A percentile compares a stretch with the other conserved stretches of the same genome.
phyloP scores from a whole-genome alignment of 345 rosid species.

The Theobroma cacao region DNA sequence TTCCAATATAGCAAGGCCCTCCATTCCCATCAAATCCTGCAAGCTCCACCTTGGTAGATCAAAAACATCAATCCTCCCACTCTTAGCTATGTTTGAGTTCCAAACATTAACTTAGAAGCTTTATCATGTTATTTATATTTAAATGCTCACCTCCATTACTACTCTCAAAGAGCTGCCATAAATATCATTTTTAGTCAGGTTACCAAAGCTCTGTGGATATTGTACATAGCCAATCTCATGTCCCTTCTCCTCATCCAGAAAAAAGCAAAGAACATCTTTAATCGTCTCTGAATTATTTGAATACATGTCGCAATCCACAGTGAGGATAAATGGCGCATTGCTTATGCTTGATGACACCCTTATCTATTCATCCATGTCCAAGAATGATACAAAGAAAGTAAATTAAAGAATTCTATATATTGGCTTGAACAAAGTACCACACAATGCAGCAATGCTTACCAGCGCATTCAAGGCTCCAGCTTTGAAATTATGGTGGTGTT shows the following conservation, averaged over 20 bases:
- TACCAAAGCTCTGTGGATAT: neutral
- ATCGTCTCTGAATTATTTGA: neutral
- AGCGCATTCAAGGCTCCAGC: constrained; percentile 12
- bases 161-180: neutral
- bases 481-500: constrained; percentile 1
- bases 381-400: neutral
- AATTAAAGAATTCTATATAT: neutral
- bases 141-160: neutral
- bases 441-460: neutral
- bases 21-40: constrained; percentile 66
- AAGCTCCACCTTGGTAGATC: constrained; percentile 70
- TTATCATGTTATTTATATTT: neutral
- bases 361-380: neutral
- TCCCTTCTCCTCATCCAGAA: neutral
- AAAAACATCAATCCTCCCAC: too few relatives aligned
- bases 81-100: neutral
- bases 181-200: neutral
- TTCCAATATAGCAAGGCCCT: constrained; percentile 65
- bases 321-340: neutral
- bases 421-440: neutral
- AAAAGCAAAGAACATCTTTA: neutral
- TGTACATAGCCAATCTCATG: neutral
- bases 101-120: neutral
- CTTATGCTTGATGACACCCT: neutral
- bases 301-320: neutral